A percentile compares a stretch with the other conserved stretches of the same genome.
phyloP scores from a whole-genome alignment of 2,329 filamentous ascomycete genomes.

The Ophiostoma angusticollis region DNA sequence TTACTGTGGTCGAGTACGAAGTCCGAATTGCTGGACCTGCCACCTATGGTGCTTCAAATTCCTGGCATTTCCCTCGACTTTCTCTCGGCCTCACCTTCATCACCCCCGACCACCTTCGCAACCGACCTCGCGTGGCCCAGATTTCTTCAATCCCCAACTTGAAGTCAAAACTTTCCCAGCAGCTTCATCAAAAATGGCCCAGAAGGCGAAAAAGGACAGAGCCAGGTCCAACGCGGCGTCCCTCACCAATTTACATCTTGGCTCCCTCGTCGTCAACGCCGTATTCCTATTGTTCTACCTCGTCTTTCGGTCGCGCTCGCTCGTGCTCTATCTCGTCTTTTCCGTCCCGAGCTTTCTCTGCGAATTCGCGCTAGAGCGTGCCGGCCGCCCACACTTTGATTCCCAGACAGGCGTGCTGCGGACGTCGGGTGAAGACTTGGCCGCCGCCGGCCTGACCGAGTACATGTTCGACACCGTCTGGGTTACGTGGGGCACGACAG shows the following conservation, averaged over 20 bases:
- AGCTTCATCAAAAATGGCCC: slow-evolving; percentile 37
- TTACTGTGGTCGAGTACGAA: no score
- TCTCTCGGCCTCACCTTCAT: no score
- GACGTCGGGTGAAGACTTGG: slow-evolving; percentile 74
- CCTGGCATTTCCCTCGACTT: no score
- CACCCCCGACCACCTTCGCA: no score
- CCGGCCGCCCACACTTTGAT: slow-evolving; percentile 66
- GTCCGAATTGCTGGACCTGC: no score
- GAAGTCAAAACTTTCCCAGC: no score
- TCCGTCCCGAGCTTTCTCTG: slow-evolving; percentile 64
- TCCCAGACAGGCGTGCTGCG: slow-evolving; percentile 52
- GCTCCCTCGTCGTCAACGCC: slow-evolving; percentile 56
- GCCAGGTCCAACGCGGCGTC: slow-evolving; percentile 68
- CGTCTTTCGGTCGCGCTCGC: slow-evolving; percentile 50
- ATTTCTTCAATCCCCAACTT: neutral
- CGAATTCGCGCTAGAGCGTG: slow-evolving; percentile 73
- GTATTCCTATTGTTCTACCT: slow-evolving; percentile 64
- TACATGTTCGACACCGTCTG: slow-evolving; percentile 98
- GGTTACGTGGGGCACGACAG: slow-evolving; percentile 73
- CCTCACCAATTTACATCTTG: slow-evolving; percentile 71
- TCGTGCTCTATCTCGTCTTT: slow-evolving; percentile 57
- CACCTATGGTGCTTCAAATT: no score
- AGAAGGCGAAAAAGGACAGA: slow-evolving; percentile 50
- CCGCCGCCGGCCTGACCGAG: slow-evolving; percentile 78
- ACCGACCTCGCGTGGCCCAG: neutral